Conservation (phyloP, 371 early-diverging fungal species). For the Chytridiales sp. region DNA sequence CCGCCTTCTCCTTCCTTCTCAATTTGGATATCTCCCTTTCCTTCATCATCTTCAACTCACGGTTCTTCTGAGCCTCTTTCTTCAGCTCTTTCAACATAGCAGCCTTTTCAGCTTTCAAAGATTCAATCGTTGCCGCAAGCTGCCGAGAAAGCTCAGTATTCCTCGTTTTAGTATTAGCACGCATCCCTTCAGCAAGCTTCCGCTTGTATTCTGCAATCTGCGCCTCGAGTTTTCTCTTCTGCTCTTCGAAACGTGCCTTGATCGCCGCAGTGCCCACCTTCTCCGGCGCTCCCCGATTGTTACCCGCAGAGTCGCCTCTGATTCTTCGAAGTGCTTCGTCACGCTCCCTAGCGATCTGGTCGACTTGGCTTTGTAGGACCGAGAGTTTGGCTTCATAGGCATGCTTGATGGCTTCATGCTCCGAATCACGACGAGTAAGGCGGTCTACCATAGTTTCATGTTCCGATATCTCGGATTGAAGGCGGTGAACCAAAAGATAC, state of each 20-base stretch:
- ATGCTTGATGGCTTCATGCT: conserved; percentile 46
- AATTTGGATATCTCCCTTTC: conserved; percentile 73
- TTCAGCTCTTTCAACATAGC: conserved; percentile 79
- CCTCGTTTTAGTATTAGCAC: conserved; percentile 25
- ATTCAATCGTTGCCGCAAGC: conserved; percentile 43
- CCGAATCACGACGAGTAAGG: conserved; percentile 38
- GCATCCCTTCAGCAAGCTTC: conserved; percentile 38
- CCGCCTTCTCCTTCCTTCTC: conserved; percentile 66
- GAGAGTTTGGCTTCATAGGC: conserved; percentile 72
- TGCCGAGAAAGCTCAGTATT: conserved; percentile 43
- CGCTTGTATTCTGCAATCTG: conserved; percentile 62
- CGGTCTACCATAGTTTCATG: conserved; percentile 52
- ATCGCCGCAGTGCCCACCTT: conserved; percentile 42
- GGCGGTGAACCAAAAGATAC: conserved; percentile 58
- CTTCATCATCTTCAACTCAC: conserved; percentile 65
- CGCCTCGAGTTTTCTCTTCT: conserved; percentile 64
- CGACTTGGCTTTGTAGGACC: conserved; percentile 57
- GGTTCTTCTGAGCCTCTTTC: conserved; percentile 66
- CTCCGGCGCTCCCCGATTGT: conserved; percentile 5
- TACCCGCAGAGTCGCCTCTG: conserved; percentile 20
- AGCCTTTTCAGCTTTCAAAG: conserved; percentile 67
- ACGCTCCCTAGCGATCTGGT: conserved; percentile 63
- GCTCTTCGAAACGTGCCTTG: conserved; percentile 66
- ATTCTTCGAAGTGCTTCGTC: conserved; percentile 61
- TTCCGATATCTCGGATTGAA: conserved; percentile 70